These are phyloP conservation scores for Ormosia emarginata DNA, from an alignment of 306 rosid species.

Conservation along the genomic window DNA sequence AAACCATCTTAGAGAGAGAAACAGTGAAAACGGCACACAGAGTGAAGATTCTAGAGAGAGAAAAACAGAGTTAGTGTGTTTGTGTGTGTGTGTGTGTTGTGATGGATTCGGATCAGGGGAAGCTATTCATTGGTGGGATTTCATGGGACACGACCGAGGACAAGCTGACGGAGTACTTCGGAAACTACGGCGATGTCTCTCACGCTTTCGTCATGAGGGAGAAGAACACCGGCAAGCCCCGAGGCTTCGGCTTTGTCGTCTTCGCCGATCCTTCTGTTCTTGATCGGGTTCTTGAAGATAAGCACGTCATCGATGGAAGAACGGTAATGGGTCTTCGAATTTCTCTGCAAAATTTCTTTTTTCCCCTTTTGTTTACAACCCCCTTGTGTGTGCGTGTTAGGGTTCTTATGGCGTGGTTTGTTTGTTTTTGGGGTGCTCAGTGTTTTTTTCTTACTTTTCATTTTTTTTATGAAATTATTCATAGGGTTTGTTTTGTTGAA, in stretches of 20 bases:
- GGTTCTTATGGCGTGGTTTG: background rate
- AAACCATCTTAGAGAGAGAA: too few species aligned
- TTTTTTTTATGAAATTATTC: background rate
- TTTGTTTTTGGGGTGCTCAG: background rate
- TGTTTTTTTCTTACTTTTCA: background rate
- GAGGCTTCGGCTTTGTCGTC: constrained; percentile 88
- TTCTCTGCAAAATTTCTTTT: too few species aligned
- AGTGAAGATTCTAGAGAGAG: too few species aligned
- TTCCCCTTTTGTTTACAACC: background rate
- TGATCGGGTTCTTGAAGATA: constrained; percentile 90
- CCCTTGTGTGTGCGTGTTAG: background rate
- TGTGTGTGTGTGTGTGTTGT: too few species aligned
- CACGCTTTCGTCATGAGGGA: constrained; percentile 89
- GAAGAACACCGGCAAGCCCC: constrained; percentile 73
- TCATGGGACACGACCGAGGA: constrained; percentile 96
- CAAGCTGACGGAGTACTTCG: constrained; percentile 78
- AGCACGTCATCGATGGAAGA: constrained; percentile 85
- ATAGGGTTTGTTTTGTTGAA: background rate
- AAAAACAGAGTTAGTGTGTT: too few species aligned
- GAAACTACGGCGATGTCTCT: constrained; percentile 75
- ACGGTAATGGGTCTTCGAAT: constrained; percentile 33
- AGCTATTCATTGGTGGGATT: constrained; percentile 93
- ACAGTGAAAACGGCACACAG: too few species aligned
- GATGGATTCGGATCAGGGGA: constrained; percentile 98
- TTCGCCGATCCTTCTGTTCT: constrained; percentile 84